A percentile compares a stretch with the other conserved stretches of the same genome.
These are phyloP conservation scores for Tolypocladium guangdongense DNA, from an alignment of 2,329 filamentous ascomycete species.

Conservation along the genomic window DNA sequence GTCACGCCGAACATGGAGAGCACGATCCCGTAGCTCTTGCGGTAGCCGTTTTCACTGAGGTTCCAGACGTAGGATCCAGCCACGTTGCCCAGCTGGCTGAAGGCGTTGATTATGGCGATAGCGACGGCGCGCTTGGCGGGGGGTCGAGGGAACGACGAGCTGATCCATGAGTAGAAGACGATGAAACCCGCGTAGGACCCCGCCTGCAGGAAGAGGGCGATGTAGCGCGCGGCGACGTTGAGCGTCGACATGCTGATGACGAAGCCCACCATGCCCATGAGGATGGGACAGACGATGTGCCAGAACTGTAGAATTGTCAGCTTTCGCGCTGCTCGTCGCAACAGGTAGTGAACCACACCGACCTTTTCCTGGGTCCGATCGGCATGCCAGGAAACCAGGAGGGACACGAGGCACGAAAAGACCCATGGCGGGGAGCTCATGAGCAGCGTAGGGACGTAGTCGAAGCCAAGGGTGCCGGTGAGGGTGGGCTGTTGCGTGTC, in stretches of 20 bases:
- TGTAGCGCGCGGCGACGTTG: constrained; percentile 45
- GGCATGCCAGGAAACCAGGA: constrained; percentile 44
- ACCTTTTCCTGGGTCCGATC: constrained; percentile 44
- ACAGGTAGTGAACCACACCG: constrained; percentile 3
- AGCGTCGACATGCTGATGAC: constrained; percentile 48
- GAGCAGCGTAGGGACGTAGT: constrained; percentile 39
- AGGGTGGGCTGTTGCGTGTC: constrained; percentile 29
- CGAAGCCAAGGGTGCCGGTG: constrained; percentile 41
- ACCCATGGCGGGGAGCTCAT: constrained; percentile 49
- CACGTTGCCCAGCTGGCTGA: constrained; percentile 46
- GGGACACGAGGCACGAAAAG: constrained; percentile 45
- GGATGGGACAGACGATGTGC: constrained; percentile 44
- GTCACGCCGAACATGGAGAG: constrained; percentile 53
- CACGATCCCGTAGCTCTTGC: constrained; percentile 55
- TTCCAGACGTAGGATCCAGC: constrained; percentile 55
- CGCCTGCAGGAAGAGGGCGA: constrained; percentile 49
- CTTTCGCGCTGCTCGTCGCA: too few relatives aligned
- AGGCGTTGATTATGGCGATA: constrained; percentile 49
- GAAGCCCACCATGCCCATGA: constrained; percentile 44
- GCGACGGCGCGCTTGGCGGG: constrained; percentile 51
- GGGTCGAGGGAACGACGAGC: constrained; percentile 44
- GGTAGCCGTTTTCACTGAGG: constrained; percentile 46
- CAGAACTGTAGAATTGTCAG: constrained; percentile 31
- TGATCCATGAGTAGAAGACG: constrained; percentile 49
- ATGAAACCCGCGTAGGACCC: constrained; percentile 47